Evolutionary conservation across 805 yeast species (phyloP).

Genomic region (Schwanniomyces vanrijiae): DNA sequence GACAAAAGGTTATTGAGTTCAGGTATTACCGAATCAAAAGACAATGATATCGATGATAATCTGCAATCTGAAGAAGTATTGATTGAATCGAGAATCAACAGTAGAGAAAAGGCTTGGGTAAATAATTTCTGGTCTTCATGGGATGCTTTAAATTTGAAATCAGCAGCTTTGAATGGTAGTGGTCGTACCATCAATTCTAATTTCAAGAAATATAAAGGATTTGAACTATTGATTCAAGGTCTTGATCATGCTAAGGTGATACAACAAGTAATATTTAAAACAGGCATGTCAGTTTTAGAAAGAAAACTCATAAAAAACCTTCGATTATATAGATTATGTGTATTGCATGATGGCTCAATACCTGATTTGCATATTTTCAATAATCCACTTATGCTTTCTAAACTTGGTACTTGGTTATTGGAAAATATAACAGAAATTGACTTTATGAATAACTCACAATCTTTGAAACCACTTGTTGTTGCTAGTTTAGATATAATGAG

Average conservation of each 20-base stretch:
- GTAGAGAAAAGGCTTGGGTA: conserved; percentile 67
- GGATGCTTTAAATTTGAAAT: conserved; percentile 47
- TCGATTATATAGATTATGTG: conserved; percentile 79
- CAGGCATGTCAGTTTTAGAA: conserved; percentile 89
- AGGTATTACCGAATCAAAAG: conserved; percentile 18
- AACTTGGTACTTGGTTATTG: conserved; percentile 87
- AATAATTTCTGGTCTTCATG: conserved; percentile 65
- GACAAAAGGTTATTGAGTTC: conserved; percentile 36
- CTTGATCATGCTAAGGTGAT: conserved; percentile 78
- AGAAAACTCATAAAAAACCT: conserved; percentile 77
- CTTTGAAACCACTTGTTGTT: conserved; percentile 74
- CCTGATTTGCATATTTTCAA: conserved; percentile 75
- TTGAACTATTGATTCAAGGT: conserved; percentile 64
- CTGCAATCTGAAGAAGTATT: conserved; percentile 18
- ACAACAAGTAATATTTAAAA: conserved; percentile 80
- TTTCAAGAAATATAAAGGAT: conserved; percentile 37
- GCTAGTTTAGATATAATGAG: conserved; percentile 76
- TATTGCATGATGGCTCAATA: conserved; percentile 72
- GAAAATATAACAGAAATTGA: conserved; percentile 87
- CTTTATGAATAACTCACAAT: conserved; percentile 32
- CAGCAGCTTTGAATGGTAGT: conserved; percentile 15
- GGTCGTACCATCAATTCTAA: conserved; percentile 8
- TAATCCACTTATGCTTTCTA: conserved; percentile 82
- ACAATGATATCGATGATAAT: conserved; percentile 18
- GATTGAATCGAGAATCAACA: conserved; percentile 29